Evolutionary conservation across 345 rosid genomes (phyloP).

Genomic region (Brassica nigra): DNA sequence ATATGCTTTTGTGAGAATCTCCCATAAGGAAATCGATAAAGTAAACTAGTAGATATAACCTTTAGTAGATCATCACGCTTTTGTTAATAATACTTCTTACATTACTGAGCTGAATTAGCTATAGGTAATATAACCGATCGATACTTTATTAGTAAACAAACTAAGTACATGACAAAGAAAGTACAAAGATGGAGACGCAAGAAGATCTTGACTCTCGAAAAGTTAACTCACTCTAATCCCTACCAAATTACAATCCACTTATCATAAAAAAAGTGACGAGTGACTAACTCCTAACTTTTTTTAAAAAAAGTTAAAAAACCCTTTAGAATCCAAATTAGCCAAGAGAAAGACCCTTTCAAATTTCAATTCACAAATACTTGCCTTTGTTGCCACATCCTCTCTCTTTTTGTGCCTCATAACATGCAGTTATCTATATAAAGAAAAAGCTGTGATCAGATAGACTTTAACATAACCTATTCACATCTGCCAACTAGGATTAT

Average conservation of each 20-base stretch:
- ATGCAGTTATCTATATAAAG: neutral
- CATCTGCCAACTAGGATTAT: neutral
- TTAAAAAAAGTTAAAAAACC: neutral
- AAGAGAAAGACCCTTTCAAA: constrained; percentile 6
- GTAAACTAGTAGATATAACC: neutral
- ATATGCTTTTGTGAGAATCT: constrained; percentile 5
- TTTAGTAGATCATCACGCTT: neutral
- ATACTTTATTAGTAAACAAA: constrained; percentile 11
- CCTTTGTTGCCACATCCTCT: neutral
- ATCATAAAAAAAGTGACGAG: constrained; percentile 21
- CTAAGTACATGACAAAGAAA: constrained; percentile 16
- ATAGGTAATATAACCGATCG: neutral
- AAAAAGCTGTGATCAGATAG: neutral
- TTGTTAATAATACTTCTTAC: neutral
- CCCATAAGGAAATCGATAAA: neutral
- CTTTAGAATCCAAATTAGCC: constrained; percentile 4
- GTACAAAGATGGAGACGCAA: constrained; percentile 28
- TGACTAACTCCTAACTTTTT: constrained; percentile 24
- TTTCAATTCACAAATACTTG: constrained; percentile 8
- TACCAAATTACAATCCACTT: constrained; percentile 17
- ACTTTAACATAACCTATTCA: neutral
- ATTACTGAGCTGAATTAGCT: neutral
- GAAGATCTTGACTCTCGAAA: constrained; percentile 12
- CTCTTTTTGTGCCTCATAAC: neutral
- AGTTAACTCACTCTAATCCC: neutral